Conservation (phyloP, 371 early-diverging fungal genomes). For the Mucor ambiguus region DNA sequence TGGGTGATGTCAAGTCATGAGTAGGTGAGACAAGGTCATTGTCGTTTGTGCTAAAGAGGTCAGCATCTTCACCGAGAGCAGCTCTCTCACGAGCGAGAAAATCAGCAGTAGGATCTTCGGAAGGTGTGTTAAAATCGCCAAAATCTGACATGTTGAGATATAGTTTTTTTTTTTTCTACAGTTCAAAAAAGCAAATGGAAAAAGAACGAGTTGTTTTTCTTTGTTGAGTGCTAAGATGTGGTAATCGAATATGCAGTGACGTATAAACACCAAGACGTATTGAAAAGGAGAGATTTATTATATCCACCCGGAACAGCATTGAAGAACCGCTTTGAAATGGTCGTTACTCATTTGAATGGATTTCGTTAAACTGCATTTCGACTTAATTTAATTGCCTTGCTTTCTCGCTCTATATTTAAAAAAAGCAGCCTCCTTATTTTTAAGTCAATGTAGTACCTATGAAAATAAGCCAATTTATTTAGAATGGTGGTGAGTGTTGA, state of each 20-base stretch:
- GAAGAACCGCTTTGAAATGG: background rate
- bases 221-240: background rate
- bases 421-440: background rate
- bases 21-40: conserved; percentile 22
- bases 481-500: background rate
- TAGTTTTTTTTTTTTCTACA: background rate
- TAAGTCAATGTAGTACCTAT: background rate
- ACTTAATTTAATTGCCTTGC: background rate
- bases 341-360: background rate
- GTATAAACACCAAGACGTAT: background rate
- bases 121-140: conserved; percentile 54
- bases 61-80: conserved; percentile 80
- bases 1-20: conserved; percentile 29
- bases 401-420: background rate
- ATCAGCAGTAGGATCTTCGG: conserved; percentile 84
- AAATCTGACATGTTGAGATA: conserved; percentile 50
- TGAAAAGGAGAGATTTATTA: background rate
- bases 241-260: conserved; percentile 5
- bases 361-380: background rate
- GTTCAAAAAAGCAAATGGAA: background rate
- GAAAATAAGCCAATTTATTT: background rate
- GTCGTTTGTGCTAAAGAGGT: conserved; percentile 49
- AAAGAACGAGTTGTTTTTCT: background rate
- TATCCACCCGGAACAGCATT: background rate
- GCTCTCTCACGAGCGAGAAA: conserved; percentile 93